Conservation (phyloP, 2,329 filamentous ascomycete species). For the Penicillium palitans region DNA sequence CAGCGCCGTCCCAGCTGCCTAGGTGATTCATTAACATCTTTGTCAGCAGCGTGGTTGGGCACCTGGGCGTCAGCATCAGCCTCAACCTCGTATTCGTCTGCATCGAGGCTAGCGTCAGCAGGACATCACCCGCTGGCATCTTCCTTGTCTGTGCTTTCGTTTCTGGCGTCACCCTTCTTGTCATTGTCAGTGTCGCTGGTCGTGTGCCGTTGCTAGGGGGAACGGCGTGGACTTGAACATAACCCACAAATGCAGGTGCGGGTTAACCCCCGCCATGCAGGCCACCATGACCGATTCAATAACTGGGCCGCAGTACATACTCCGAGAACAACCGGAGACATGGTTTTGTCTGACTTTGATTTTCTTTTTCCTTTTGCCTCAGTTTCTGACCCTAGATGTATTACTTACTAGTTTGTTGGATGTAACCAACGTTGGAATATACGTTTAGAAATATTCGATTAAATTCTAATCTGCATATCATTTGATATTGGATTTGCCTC, state of each 20-base stretch:
- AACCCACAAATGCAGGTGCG: too few species aligned
- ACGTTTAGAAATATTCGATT: not conserved
- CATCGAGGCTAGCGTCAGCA: not conserved
- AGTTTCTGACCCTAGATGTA: not conserved
- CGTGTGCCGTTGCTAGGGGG: too few species aligned
- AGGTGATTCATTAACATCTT: not conserved
- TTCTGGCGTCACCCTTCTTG: accelerated
- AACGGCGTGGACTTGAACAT: not conserved
- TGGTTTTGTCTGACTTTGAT: not conserved
- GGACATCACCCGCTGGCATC: not conserved
- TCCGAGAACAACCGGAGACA: not conserved
- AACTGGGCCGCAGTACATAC: not conserved
- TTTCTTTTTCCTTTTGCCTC: not conserved
- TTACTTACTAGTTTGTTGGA: not conserved
- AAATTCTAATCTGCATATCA: not conserved
- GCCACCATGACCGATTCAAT: not conserved
- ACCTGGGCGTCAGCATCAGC: not conserved
- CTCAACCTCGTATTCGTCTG: not conserved
- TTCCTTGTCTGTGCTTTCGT: not conserved
- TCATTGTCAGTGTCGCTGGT: not conserved
- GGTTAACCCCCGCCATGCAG: not conserved
- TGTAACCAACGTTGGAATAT: not conserved
- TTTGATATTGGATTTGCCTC: not conserved
- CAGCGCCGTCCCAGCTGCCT: not conserved
- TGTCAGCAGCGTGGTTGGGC: not conserved